Evolutionary conservation across 208 protist species (phyloP).

Genomic region (Acanthamoeba culbertsoni): DNA sequence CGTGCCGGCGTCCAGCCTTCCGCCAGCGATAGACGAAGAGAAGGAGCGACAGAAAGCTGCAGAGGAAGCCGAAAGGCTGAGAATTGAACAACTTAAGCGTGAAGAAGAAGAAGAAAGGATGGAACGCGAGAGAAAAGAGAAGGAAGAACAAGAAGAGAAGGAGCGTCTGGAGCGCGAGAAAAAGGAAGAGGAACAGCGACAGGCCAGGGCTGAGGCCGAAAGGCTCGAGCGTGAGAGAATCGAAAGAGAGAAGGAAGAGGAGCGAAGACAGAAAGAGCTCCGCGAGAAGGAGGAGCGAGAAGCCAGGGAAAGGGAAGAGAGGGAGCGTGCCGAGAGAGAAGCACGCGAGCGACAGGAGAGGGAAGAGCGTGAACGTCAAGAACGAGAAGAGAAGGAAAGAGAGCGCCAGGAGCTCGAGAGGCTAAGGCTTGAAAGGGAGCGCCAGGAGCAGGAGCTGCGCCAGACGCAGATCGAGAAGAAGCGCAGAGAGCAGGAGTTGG

Average conservation of each 20-base stretch:
- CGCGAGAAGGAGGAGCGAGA: not conserved
- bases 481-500: not conserved
- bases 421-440: not conserved
- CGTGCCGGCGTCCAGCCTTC: not conserved
- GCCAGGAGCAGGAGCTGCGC: not conserved
- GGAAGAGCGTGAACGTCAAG: not conserved
- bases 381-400: not conserved
- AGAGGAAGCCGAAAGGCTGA: no score
- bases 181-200: not conserved
- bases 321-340: not conserved
- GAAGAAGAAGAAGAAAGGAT: no score
- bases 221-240: not conserved
- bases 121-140: not conserved
- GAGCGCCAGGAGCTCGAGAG: not conserved
- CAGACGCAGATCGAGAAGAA: not conserved
- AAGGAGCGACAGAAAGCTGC: not conserved
- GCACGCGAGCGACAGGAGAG: not conserved
- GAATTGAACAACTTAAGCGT: no score
- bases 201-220: not conserved
- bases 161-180: not conserved
- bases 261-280: not conserved
- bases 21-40: not conserved
- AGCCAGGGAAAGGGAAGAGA: not conserved
- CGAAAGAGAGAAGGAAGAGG: slow-evolving; percentile 13
- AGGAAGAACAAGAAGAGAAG: not conserved